These are phyloP conservation scores for Phytophthora palmivora DNA, from an alignment of 352 stramenopile genomes.

Conservation along the genomic window DNA sequence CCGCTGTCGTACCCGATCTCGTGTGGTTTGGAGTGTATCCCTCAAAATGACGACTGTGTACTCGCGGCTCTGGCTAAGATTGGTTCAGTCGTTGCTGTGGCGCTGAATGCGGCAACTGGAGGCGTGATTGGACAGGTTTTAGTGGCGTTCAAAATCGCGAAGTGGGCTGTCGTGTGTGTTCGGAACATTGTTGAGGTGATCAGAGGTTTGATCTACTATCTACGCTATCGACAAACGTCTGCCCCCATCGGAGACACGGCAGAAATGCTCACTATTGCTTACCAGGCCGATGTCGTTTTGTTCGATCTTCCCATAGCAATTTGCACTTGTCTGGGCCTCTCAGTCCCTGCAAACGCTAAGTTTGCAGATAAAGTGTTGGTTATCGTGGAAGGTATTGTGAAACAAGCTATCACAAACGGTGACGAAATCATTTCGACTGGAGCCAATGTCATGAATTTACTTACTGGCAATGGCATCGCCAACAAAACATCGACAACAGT, in stretches of 20 bases:
- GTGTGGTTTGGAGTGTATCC: conserved; percentile 35
- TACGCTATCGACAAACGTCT: conserved; percentile 30
- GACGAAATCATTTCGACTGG: conserved; percentile 34
- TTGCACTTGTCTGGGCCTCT: conserved; percentile 14
- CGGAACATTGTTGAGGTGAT: conserved; percentile 17
- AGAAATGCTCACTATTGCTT: conserved; percentile 26
- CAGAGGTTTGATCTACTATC: conserved; percentile 25
- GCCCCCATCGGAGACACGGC: conserved; percentile 20
- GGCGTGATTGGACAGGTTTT: conserved; percentile 19
- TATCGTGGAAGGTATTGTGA: conserved; percentile 37
- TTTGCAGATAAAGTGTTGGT: conserved; percentile 15
- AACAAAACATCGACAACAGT: conserved; percentile 19
- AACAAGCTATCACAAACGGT: conserved; percentile 31
- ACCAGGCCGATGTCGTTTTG: conserved; percentile 34
- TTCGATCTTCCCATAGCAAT: conserved; percentile 27
- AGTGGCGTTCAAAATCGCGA: conserved; percentile 12
- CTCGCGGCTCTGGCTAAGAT: conserved; percentile 22
- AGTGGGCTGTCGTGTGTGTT: conserved; percentile 18
- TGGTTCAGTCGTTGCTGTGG: conserved; percentile 23
- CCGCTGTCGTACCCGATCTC: conserved; percentile 33
- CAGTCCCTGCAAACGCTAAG: conserved; percentile 1
- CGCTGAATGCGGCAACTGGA: conserved; percentile 25
- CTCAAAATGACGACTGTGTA: conserved; percentile 35
- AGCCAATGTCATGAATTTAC: conserved; percentile 31
- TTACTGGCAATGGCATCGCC: conserved; percentile 14